Percentiles rank a stretch among this genome's conserved stretches.
Conservation (phyloP, 129 eudicot genomes). For the Lactuca saligna region DNA sequence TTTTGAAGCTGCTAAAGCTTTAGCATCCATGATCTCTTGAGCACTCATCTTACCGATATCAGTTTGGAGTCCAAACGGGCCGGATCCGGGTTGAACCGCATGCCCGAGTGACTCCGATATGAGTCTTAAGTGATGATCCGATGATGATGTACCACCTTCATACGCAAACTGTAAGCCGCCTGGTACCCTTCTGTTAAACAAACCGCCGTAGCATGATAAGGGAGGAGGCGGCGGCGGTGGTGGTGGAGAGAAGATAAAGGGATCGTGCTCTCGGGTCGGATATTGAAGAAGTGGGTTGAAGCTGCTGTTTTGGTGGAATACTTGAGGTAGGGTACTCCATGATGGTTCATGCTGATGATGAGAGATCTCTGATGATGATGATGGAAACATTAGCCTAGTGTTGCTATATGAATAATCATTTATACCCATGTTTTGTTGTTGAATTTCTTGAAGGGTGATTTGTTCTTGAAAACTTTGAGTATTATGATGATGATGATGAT, state of each 20-base stretch:
- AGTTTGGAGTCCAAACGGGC: slow-evolving; percentile 72
- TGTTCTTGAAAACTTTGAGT: slow-evolving; percentile 44
- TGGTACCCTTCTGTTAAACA: slow-evolving; percentile 57
- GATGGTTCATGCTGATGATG: slow-evolving; percentile 40
- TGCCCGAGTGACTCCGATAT: slow-evolving; percentile 56
- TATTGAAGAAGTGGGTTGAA: slow-evolving; percentile 50
- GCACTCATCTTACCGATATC: slow-evolving; percentile 84
- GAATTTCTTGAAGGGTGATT: slow-evolving; percentile 45
- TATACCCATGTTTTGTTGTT: slow-evolving; percentile 49
- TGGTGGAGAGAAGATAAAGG: slow-evolving; percentile 56
- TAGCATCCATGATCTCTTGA: slow-evolving; percentile 97
- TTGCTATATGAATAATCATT: slow-evolving; percentile 37
- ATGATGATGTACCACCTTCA: slow-evolving; percentile 41
- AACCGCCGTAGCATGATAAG: slow-evolving; percentile 45
- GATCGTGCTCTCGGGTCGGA: slow-evolving; percentile 61
- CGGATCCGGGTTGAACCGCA: slow-evolving; percentile 61
- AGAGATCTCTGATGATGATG: slow-evolving; percentile 46
- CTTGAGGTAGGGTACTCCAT: slow-evolving; percentile 65
- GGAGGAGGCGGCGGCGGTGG: slow-evolving; percentile 54
- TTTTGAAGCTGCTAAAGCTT: slow-evolving; percentile 93
- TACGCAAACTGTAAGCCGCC: slow-evolving; percentile 52
- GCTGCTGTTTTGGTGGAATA: slow-evolving; percentile 29
- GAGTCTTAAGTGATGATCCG: slow-evolving; percentile 59
- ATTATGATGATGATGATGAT: slow-evolving; percentile 26
- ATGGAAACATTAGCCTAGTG: slow-evolving; percentile 41